These are phyloP conservation scores for Sporothrix variecibatus DNA, from an alignment of 2,329 filamentous ascomycete genomes.

Conservation along the genomic window DNA sequence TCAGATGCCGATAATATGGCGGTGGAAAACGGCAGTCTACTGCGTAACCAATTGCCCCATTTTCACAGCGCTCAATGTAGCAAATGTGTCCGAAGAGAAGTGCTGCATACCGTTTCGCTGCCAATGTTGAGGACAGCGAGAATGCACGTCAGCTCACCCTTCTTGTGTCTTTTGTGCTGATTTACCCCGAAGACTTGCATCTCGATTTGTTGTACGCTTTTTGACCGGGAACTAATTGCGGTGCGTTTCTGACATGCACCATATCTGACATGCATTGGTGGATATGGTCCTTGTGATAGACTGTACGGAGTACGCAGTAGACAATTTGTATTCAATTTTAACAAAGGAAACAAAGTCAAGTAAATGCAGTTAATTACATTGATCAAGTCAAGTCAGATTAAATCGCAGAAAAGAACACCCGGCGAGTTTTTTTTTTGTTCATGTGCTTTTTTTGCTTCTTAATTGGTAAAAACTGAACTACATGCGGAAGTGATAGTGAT, in stretches of 20 bases:
- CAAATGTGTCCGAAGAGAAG: not conserved
- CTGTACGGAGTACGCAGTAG: too few species aligned
- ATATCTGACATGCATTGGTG: not conserved
- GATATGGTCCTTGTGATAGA: not conserved
- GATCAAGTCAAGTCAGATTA: not conserved
- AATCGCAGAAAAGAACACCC: not conserved
- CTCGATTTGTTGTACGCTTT: not conserved
- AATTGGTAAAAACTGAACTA: not conserved
- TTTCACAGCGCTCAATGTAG: not conserved
- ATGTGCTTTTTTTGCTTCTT: constrained; percentile 18
- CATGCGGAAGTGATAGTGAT: constrained; percentile 1
- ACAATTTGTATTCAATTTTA: not conserved
- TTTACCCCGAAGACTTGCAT: not conserved
- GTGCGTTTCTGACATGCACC: not conserved
- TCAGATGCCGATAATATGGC: not conserved
- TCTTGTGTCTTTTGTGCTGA: not conserved
- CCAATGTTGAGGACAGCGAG: not conserved
- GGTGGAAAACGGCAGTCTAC: not conserved
- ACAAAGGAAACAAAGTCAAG: not conserved
- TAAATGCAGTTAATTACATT: not conserved
- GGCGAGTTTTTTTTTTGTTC: constrained; percentile 4
- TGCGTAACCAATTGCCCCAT: not conserved
- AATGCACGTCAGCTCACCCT: not conserved
- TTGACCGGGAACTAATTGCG: not conserved
- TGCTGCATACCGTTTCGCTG: not conserved